Base-by-base conservation (phyloP, 1,139 yeast genomes). In the Tardiomyces depauwii region DNA sequence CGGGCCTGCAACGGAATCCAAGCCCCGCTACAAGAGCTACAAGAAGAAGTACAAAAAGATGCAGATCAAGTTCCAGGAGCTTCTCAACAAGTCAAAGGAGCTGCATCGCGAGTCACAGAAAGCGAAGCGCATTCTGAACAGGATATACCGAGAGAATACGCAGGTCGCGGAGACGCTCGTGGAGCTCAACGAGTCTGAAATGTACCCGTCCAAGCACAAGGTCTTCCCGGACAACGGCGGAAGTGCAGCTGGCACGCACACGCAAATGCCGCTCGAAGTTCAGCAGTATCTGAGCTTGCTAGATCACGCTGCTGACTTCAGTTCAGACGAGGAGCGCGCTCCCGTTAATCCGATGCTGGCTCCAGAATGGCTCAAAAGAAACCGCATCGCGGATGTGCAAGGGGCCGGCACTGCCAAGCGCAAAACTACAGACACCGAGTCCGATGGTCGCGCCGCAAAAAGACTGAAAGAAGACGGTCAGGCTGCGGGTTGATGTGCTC, bases 21-120 rank as follows among this genome's bases (percentile, higher is more conserved):
- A n/a, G 18, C 18, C 39, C 25, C 38, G 23, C 18, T 39, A 23
- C 40, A 44, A 44, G 36, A 44, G 46, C 39, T 44, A 36, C 41
- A 44, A 44, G 47, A 58, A 57, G 42, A 58, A 57, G 47, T 59
- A 59, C 41, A 47, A 51, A 40, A 58, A 56, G 49, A 48, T 59
- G 55, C 52, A 52, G 32, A 44, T 44, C 16, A 45, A 52, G 45
- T 59, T 59, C 46, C 46, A 50, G 36, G 47, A 47, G 36, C 55
- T 49, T 30, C 54, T 59, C 55, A 51, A 48, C 12, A 42, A 42
- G 27, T 54, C 59, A 10, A 60, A 59, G n/a, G 53, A 50, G 30
- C 51, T 59, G 13, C 53, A 53, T 41, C 44, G 44, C 12, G 51
- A 53, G 42, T 48, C 55, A 30, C 44, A 50, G 12, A 47, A 40